Percentiles rank a stretch among this genome's conserved stretches.
phyloP scores from a whole-genome alignment of 2,329 filamentous ascomycete species.

The Malbranchea cinnamomea region DNA sequence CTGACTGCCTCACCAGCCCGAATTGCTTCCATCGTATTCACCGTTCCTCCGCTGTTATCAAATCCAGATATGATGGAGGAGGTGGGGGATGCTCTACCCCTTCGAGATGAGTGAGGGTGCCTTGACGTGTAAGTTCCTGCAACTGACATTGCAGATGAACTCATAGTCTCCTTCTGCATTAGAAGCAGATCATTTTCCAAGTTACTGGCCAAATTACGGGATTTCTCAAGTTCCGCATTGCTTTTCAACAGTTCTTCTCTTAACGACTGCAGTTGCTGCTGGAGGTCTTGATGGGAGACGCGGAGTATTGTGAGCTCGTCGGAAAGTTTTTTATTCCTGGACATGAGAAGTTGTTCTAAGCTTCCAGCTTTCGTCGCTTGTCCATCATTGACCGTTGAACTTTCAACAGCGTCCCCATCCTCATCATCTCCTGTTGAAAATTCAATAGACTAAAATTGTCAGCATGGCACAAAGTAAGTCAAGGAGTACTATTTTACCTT shows the following conservation, averaged over 20 bases:
- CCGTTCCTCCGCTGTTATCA: slow-evolving; percentile 46
- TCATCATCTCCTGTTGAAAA: slow-evolving; percentile 78
- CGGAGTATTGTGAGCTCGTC: slow-evolving; percentile 86
- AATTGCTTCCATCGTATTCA: slow-evolving; percentile 41
- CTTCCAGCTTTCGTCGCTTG: too few species aligned
- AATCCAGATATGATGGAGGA: slow-evolving; percentile 98
- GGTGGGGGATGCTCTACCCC: slow-evolving; percentile 68
- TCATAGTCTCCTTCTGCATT: slow-evolving; percentile 71
- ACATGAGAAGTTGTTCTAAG: slow-evolving; percentile 77
- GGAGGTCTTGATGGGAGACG: slow-evolving; percentile 86
- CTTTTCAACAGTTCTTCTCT: slow-evolving; percentile 72
- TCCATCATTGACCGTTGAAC: slow-evolving; percentile 57
- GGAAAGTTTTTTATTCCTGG: slow-evolving; percentile 89
- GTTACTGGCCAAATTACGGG: slow-evolving; percentile 70
- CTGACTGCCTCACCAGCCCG: slow-evolving; percentile 54
- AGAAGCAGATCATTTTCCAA: slow-evolving; percentile 83
- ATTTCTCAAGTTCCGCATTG: slow-evolving; percentile 73
- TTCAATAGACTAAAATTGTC: slow-evolving; percentile 57
- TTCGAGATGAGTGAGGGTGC: slow-evolving; percentile 55
- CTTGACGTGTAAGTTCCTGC: slow-evolving; percentile 79
- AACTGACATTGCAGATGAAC: slow-evolving; percentile 73
- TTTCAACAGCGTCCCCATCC: slow-evolving; percentile 45
- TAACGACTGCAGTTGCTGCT: slow-evolving; percentile 60
- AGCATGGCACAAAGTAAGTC: slow-evolving; percentile 5
- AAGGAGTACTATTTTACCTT: slow-evolving; percentile 41